Evolutionary conservation across 1,284 basidiomycete species (phyloP).

Genomic region (Spongiforma sp.): DNA sequence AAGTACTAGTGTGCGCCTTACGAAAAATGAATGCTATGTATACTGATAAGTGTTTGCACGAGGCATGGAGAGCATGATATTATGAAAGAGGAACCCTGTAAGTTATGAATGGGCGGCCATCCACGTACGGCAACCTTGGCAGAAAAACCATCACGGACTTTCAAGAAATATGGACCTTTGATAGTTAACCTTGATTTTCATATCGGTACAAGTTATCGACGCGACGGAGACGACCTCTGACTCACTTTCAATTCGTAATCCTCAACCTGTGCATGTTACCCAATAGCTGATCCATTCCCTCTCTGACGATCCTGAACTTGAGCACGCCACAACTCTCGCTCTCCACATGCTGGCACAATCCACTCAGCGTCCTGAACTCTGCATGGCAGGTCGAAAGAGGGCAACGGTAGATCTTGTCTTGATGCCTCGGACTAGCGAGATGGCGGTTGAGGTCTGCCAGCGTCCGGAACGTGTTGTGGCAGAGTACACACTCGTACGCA

Average conservation of each 20-base stretch:
- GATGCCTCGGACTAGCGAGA: conserved; percentile 53
- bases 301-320: conserved; percentile 46
- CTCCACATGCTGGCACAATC: conserved; percentile 58
- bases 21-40: conserved; percentile 20
- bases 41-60: conserved; percentile 19
- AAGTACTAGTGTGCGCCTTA: conserved; percentile 5
- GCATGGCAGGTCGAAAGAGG: conserved; percentile 43
- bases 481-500: conserved; percentile 60
- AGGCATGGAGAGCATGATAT: conserved; percentile 11
- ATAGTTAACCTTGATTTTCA: conserved; percentile 23
- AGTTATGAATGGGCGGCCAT: conserved; percentile 30
- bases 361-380: conserved; percentile 53
- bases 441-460: conserved; percentile 54
- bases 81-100: conserved; percentile 12
- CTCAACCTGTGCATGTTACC: conserved; percentile 16
- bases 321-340: conserved; percentile 56
- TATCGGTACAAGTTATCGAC: conserved; percentile 1
- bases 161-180: conserved; percentile 25
- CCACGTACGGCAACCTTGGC: conserved; percentile 15
- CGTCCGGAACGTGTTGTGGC: conserved; percentile 44
- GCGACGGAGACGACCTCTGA: conserved; percentile 38
- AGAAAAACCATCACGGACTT: conserved; percentile 37
- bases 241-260: conserved; percentile 21
- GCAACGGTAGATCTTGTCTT: conserved; percentile 51
- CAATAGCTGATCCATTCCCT: conserved; percentile 42